phyloP scores from a whole-genome alignment of 208 protist genomes.

The Plasmodiophora brassicae region DNA sequence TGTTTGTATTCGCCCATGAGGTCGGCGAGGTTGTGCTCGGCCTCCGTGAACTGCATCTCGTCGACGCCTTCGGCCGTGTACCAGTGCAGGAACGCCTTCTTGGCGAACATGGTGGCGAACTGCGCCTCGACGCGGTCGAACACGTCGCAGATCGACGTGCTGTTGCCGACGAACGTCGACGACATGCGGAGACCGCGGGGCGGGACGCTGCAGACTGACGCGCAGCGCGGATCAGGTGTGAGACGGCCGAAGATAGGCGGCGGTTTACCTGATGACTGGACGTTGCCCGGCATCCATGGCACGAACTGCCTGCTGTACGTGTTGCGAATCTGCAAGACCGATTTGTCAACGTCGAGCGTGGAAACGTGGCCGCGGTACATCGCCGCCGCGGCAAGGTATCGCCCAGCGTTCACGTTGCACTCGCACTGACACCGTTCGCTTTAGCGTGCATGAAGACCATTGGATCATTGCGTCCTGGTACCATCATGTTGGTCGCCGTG shows the following conservation, averaged over 20 bases:
- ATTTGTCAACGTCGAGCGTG: constrained; percentile 72
- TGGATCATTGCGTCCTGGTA: not conserved
- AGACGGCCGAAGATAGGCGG: not conserved
- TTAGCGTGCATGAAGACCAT: not conserved
- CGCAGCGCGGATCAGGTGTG: not conserved
- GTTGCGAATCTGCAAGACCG: constrained; percentile 65
- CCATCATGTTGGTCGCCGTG: constrained; percentile 71
- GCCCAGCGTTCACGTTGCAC: no score
- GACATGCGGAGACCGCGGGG: constrained; percentile 61
- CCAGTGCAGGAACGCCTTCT: constrained; percentile 80
- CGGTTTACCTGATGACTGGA: constrained; percentile 73
- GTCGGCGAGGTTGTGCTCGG: constrained; percentile 86
- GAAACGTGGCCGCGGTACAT: constrained; percentile 65
- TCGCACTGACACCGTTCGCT: constrained; percentile 57
- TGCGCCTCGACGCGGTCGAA: constrained; percentile 80
- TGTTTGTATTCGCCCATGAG: constrained; percentile 86
- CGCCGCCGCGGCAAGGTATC: constrained; percentile 66
- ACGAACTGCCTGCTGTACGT: constrained; percentile 68
- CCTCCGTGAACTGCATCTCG: constrained; percentile 77
- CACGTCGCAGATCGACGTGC: constrained; percentile 83
- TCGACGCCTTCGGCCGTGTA: constrained; percentile 74
- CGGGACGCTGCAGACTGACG: constrained; percentile 61
- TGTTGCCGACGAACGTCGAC: constrained; percentile 83
- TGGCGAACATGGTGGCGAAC: constrained; percentile 75
- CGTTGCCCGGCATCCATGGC: constrained; percentile 80